Evolutionary conservation across 2,329 filamentous ascomycete genomes (phyloP), one percentile per base, ranked within the genome.

Genomic region (Colletotrichum filicis): DNA sequence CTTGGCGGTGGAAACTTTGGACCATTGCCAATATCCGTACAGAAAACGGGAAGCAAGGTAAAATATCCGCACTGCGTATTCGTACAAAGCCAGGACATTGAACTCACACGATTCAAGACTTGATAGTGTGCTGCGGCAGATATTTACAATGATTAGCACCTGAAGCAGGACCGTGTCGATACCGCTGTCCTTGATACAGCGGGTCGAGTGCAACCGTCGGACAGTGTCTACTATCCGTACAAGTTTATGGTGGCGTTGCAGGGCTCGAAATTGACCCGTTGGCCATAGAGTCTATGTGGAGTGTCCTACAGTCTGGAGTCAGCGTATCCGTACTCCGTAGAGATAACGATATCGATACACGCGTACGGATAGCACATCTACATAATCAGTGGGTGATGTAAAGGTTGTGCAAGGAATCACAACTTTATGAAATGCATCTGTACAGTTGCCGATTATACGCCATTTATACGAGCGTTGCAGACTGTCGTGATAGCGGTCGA

Each of bases 91-190:
- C 5, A 35, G 58, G 53, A 59, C 37, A 57, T 59, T 49, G 52
- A 42, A 12, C 37, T 52, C 65, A 63, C 42, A 24, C 53, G 65
- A 55, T n/a, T 30, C 35, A 56, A 42, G 24, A 26, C 46, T 42
- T 32, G 49, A 60, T 32, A n/a, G 12, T 37, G 56, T 57, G 55
- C 69, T 22, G 66, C 56, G 19, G 66, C 60, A 70, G 66, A 73
- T 65, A 42, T 30, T 57, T 16, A 42, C 14, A 42, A 42, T 19
- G 19, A 19, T 42, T 14, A 42, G 32, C 46, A 58, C 7, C 19
- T 58, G 55, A 37, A 59, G 19, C 58, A 68, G 52, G 53, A 26
- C 24, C 66, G 57, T 19, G 46, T 37, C 57, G 57, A 30, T 62
- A 49, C 58, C 37, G 12, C 52, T 46, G 56, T 28, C 53, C 22